Evolutionary conservation across 176 grass and related monocot species (phyloP).

Genomic region (Leersia perrieri): DNA sequence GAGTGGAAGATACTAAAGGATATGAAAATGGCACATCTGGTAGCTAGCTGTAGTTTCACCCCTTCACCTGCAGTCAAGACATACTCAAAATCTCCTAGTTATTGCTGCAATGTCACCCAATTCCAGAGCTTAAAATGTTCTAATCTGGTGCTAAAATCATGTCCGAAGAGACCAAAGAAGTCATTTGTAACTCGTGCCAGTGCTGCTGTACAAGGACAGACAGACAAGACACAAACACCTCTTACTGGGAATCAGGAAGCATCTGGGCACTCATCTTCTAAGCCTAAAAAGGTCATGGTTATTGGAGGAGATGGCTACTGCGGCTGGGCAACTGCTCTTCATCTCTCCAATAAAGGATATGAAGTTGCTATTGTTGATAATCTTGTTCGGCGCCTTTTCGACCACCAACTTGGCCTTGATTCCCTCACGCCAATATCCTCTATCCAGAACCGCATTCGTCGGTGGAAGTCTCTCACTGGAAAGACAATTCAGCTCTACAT

Average conservation of each 20-base stretch:
- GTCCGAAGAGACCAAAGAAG: conserved; percentile 30
- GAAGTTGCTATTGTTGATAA: conserved; percentile 92
- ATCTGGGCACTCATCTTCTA: conserved; percentile 48
- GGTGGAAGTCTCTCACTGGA: conserved; percentile 78
- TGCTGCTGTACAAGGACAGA: conserved; percentile 54
- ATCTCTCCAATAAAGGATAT: conserved; percentile 95
- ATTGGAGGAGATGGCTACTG: conserved; percentile 99
- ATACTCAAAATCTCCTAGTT: conserved; percentile 10
- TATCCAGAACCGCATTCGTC: conserved; percentile 74
- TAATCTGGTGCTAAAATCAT: conserved; percentile 25
- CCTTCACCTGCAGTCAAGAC: conserved; percentile 33
- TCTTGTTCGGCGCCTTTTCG: conserved; percentile 80
- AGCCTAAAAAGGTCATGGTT: conserved; percentile 85
- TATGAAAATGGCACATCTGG: conserved; percentile 59
- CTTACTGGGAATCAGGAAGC: conserved; percentile 44
- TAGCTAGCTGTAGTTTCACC: conserved; percentile 46
- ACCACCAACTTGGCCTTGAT: conserved; percentile 89
- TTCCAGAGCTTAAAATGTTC: conserved; percentile 44
- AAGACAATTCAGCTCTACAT: conserved; percentile 82
- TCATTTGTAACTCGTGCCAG: conserved; percentile 39
- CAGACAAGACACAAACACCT: conserved; percentile 41
- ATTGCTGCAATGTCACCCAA: conserved; percentile 24
- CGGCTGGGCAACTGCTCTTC: conserved; percentile 90
- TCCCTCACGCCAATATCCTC: conserved; percentile 89
- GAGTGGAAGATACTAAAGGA: conserved; percentile 23